Base-by-base conservation (phyloP, 2,329 filamentous ascomycete genomes). In the Calonectria crousiana region DNA sequence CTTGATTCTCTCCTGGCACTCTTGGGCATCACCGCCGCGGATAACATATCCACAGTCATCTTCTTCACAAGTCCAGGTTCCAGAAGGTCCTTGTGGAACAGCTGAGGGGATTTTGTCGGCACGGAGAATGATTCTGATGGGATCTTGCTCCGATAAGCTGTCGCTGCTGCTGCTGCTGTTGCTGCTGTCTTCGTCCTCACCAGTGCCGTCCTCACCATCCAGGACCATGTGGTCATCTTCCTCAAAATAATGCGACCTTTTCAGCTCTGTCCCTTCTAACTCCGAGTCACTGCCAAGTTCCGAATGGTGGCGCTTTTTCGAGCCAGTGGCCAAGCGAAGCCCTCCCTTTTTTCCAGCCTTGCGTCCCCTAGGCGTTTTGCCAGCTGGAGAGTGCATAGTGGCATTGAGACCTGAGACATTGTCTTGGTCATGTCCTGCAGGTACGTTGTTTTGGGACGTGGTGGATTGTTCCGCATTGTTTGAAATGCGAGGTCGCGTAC, bases 31-130 rank as follows among this genome's bases (percentile, higher is more conserved):
- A n/a, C 91, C 91, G 3, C 88, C 89, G 74, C 92, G 92, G 14
- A 95, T 91, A 51, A 92, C 87, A 77, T 92, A 92, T 47, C 85
- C 85, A 79, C 93, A 95, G 30, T 89, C 92, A 14, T 91, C 90
- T 74, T 93, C 88, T 6, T 89, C 89, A 79, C 93, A 95, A 1
- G 85, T 86, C 93, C 93, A 95, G 0, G 91, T 91, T 68, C 92
- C 90, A 73, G 91, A 88, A 0, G 91, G 90, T 0, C 90, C 92
- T 41, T 87, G 86, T 0, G 90, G 87, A 4, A 82, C 83, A 10
- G 85, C 84, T 5, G 88, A 87, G 0, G 89, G 90, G 14, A 90
- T 78, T 62, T 83, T 87, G 69, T 91, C 89, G 6, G 89, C 85
- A 32, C 86, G 86, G 13, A 91, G 84, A 16, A 89, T 85, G 20